phyloP scores from a whole-genome alignment of 2,329 filamentous ascomycete genomes.

The Rhynchosporium agropyri region DNA sequence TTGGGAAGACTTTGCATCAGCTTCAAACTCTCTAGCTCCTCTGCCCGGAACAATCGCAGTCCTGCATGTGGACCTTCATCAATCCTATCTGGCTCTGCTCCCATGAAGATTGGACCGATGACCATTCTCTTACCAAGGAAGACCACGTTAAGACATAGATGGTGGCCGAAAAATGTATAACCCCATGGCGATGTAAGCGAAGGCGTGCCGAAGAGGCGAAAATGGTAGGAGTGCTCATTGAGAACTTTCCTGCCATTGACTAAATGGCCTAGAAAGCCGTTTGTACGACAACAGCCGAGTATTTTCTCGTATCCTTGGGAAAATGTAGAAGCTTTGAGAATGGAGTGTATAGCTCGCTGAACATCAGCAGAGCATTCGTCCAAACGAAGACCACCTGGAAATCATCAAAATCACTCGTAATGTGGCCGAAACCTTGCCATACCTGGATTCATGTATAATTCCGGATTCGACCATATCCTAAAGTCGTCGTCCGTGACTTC shows the following conservation, averaged over 20 bases:
- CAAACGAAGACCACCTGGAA: conserved; percentile 36
- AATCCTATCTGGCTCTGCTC: conserved; percentile 70
- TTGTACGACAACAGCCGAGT: conserved; percentile 37
- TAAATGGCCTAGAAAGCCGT: conserved; percentile 38
- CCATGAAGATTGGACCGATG: conserved; percentile 75
- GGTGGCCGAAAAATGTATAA: conserved; percentile 66
- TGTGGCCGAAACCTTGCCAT: background rate
- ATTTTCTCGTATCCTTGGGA: conserved; percentile 37
- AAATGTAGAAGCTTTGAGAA: conserved; percentile 37
- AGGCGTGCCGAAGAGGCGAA: conserved; percentile 37
- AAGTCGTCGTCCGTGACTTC: conserved; percentile 39
- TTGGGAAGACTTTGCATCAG: conserved; percentile 39
- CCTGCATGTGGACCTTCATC: conserved; percentile 40
- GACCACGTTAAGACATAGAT: conserved; percentile 73
- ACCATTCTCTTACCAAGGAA: conserved; percentile 67
- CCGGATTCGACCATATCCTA: conserved; percentile 41
- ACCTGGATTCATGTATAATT: conserved; percentile 40
- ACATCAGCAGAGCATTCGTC: conserved; percentile 35
- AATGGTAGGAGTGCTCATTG: conserved; percentile 40
- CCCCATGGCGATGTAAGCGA: conserved; percentile 36
- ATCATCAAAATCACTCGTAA: background rate
- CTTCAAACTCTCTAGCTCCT: conserved; percentile 37
- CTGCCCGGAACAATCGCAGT: conserved; percentile 33
- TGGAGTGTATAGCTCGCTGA: conserved; percentile 34
- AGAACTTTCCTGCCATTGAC: conserved; percentile 39